These are phyloP conservation scores for Penicillium sp. DNA, from an alignment of 2,329 filamentous ascomycete species.

Conservation along the genomic window DNA sequence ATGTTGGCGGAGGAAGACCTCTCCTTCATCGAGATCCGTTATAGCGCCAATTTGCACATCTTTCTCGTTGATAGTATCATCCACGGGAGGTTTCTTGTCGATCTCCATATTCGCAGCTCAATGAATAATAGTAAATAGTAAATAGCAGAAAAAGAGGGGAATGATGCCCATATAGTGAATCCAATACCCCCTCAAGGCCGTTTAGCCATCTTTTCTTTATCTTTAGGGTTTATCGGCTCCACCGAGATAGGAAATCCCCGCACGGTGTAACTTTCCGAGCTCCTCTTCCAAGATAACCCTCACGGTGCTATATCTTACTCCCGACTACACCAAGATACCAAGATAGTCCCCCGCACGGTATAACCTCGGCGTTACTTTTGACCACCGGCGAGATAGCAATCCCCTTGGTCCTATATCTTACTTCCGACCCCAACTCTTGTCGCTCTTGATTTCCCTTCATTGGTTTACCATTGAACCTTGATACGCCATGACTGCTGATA, in stretches of 20 bases:
- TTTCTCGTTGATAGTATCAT: constrained; percentile 8
- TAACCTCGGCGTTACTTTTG: constrained; percentile 20
- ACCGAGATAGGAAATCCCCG: constrained; percentile 9
- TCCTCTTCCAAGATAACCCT: constrained; percentile 12
- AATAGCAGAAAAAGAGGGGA: background rate
- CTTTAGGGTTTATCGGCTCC: background rate
- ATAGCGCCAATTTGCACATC: constrained; percentile 23
- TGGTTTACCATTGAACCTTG: background rate
- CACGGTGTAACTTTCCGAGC: constrained; percentile 16
- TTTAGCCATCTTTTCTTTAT: background rate
- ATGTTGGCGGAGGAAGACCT: constrained; percentile 50
- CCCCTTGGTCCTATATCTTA: background rate
- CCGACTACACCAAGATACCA: constrained; percentile 10
- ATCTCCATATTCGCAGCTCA: constrained; percentile 3
- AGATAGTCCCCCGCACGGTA: constrained; percentile 12
- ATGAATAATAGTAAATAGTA: background rate
- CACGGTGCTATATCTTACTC: constrained; percentile 4
- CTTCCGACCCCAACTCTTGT: constrained; percentile 4
- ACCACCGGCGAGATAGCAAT: constrained; percentile 9
- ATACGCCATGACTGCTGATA: constrained; percentile 1
- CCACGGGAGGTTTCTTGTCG: constrained; percentile 3
- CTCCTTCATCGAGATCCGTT: constrained; percentile 47
- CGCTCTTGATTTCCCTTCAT: background rate
- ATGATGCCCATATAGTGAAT: background rate
- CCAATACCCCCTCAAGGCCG: background rate